These are phyloP conservation scores for Talaromyces nanjingensis DNA, from an alignment of 495 filamentous ascomycete genomes.

Conservation along the genomic window DNA sequence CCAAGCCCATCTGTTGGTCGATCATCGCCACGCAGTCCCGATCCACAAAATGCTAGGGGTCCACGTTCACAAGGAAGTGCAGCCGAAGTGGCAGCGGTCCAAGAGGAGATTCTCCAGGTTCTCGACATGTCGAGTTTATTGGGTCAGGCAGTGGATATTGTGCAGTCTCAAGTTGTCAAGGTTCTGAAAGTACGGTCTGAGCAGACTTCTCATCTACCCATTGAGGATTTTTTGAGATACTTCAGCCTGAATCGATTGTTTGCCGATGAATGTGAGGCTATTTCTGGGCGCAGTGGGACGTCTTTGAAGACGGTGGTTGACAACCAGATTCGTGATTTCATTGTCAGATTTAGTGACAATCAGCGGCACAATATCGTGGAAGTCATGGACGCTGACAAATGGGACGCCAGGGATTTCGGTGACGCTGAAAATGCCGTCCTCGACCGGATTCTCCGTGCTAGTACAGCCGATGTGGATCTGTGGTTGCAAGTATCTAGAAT, in stretches of 20 bases:
- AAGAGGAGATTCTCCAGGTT: conserved; percentile 77
- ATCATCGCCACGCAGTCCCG: conserved; percentile 45
- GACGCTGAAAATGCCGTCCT: conserved; percentile 59
- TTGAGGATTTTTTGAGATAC: conserved; percentile 79
- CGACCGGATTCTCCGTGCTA: conserved; percentile 62
- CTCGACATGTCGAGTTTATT: conserved; percentile 93
- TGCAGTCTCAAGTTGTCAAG: conserved; percentile 86
- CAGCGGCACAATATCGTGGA: conserved; percentile 75
- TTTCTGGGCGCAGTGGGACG: conserved; percentile 80
- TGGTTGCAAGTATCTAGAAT: conserved; percentile 70
- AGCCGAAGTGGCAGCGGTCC: conserved; percentile 29
- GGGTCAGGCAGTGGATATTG: conserved; percentile 86
- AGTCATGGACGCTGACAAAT: conserved; percentile 82
- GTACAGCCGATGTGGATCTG: conserved; percentile 67
- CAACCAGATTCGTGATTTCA: conserved; percentile 85
- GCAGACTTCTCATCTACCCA: conserved; percentile 64
- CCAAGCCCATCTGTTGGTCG: conserved; percentile 23
- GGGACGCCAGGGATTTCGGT: conserved; percentile 82
- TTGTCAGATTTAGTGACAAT: conserved; percentile 63
- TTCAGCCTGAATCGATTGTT: conserved; percentile 92
- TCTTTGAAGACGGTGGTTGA: conserved; percentile 84
- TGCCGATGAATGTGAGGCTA: conserved; percentile 93
- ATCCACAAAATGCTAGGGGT: conserved; percentile 22
- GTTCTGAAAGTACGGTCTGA: conserved; percentile 87
- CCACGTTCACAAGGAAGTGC: conserved; percentile 11